A percentile compares a stretch with the other conserved stretches of the same genome.
phyloP scores from a whole-genome alignment of 129 eudicot genomes.

The Lonicera japonica region DNA sequence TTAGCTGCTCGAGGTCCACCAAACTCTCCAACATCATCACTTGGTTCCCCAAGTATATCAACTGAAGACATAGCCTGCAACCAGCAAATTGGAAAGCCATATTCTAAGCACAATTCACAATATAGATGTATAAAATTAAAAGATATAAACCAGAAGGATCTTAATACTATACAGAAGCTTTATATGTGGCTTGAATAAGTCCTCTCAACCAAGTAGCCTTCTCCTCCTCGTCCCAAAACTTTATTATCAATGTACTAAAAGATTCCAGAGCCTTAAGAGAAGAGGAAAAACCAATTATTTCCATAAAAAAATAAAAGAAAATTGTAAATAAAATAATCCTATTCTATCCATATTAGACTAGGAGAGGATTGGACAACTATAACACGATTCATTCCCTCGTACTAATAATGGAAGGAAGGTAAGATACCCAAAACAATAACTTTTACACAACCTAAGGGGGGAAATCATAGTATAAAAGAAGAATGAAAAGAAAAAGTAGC shows the following conservation, averaged over 20 bases:
- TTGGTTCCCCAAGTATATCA: constrained; percentile 56
- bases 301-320: background rate
- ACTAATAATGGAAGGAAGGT: background rate
- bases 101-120: background rate
- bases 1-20: constrained; percentile 39
- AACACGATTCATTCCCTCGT: background rate
- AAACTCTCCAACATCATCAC: constrained; percentile 23
- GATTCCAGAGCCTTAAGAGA: constrained; percentile 79
- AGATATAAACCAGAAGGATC: background rate
- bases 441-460: too few species aligned
- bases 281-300: background rate
- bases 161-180: constrained; percentile 72
- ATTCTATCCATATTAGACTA: background rate
- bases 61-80: constrained; percentile 71
- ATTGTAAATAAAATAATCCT: background rate
- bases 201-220: constrained; percentile 80
- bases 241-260: constrained; percentile 67
- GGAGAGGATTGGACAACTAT: background rate
- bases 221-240: constrained; percentile 66
- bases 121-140: background rate
- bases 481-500: too few species aligned
- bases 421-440: background rate
- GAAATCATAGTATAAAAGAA: too few species aligned
- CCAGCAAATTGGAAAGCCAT: constrained; percentile 13
- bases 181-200: constrained; percentile 86